Evolutionary conservation across 2,329 filamentous ascomycete genomes (phyloP), one percentile per base, ranked within the genome.

Genomic region (Bipolaris victoriae): DNA sequence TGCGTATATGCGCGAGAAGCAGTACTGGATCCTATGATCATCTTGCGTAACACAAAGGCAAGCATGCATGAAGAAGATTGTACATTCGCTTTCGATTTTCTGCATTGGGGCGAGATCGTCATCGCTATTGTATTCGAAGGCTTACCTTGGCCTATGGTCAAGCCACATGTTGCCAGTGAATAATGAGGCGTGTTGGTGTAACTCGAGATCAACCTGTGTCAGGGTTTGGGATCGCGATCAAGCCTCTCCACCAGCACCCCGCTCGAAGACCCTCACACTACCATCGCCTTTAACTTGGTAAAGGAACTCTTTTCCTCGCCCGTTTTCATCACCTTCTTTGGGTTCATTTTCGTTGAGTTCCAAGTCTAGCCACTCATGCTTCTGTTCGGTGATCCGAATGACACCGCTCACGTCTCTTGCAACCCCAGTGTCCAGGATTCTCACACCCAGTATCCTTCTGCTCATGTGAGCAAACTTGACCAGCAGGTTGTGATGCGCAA

Each of bases 321-420:
- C 63, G 26, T 52, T 52, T 41, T 63, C 60, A 10, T 55, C 58
- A 33, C 55, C 59, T 3, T 47, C 47, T 62, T 62, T 77, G 61
- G 60, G 62, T 15, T 59, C 67, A 15, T 66, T 66, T 5, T 67
- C 52, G 3, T 63, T 68, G 9, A 66, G 37, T 13, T 61, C 68
- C 50, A 61, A 26, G 26, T 64, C 43, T 61, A 76, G 59, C 79
- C 70, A 67, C 52, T 53, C 67, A 4, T 65, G 52, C 6, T 57
- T 70, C 29, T 72, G 72, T 15, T 76, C 83, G 16, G 90, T 93
- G 48, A 95, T 82, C 64, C 92, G 84, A 61, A 97, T 70, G 41
- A 97, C 92, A 2, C 94, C 94, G 77, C 91, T 96, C 31, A 98
- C 91, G 77, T 97, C 94, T 72, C 85, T 88, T 61, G 94, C 93